phyloP scores from a whole-genome alignment of 306 rosid genomes.

The Leucaena leucocephala region DNA sequence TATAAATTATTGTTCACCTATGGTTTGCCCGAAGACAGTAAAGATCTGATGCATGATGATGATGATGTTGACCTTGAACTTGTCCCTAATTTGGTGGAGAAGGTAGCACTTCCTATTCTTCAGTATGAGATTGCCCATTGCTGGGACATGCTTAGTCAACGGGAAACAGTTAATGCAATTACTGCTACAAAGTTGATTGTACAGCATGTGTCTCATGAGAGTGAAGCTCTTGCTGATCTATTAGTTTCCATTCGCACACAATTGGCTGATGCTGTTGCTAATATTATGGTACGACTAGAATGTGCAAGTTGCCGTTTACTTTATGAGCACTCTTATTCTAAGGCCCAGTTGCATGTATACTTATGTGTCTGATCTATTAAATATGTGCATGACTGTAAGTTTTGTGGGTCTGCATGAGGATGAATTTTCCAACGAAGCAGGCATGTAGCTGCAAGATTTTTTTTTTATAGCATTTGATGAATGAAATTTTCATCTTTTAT shows the following conservation, averaged over 20 bases:
- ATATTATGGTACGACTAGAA: constrained; percentile 57
- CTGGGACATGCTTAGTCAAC: constrained; percentile 90
- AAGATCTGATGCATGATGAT: constrained; percentile 65
- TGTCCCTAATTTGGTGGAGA: constrained; percentile 89
- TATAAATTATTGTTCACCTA: constrained; percentile 73
- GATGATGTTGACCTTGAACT: constrained; percentile 87
- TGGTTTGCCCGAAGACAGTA: constrained; percentile 71
- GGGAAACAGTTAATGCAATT: constrained; percentile 74
- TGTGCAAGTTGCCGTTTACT: background rate
- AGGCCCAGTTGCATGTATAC: background rate
- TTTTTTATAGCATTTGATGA: constrained; percentile 12
- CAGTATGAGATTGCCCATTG: constrained; percentile 81
- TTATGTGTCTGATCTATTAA: background rate
- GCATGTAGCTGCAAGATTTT: constrained; percentile 16
- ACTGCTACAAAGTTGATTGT: constrained; percentile 77
- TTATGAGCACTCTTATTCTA: background rate
- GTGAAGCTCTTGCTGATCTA: constrained; percentile 81
- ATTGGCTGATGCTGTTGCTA: constrained; percentile 80
- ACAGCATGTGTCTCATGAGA: constrained; percentile 80
- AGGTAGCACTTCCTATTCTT: constrained; percentile 91
- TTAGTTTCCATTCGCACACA: constrained; percentile 72
- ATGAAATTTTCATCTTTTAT: constrained; percentile 27
- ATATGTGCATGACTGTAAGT: constrained; percentile 9
- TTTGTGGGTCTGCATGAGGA: constrained; percentile 21
- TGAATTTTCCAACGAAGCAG: constrained; percentile 7